Conservation (phyloP, 2,329 filamentous ascomycete species). For the Arthrobotrys entomopaga region DNA sequence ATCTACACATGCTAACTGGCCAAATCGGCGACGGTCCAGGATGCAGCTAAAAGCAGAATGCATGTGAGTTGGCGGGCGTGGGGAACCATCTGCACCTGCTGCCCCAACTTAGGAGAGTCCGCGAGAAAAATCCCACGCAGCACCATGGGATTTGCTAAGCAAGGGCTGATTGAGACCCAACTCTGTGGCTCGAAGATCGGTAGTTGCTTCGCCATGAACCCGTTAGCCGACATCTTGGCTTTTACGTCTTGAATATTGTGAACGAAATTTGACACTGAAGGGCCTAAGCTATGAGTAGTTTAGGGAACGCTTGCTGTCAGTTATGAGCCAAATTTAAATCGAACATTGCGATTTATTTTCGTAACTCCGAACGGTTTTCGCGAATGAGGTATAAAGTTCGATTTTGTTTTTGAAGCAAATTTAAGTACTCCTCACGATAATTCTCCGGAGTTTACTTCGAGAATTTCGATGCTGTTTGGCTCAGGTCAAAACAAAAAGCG, state of each 20-base stretch:
- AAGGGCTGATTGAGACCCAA: slow-evolving; percentile 17
- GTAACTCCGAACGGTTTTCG: not conserved
- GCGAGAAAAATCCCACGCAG: slow-evolving; percentile 4
- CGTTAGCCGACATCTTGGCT: slow-evolving; percentile 19
- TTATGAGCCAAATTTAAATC: slow-evolving; percentile 25
- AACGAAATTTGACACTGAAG: not conserved
- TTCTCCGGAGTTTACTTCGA: slow-evolving; percentile 44
- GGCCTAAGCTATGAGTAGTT: no score
- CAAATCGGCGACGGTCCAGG: slow-evolving; percentile 46
- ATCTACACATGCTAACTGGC: slow-evolving; percentile 54
- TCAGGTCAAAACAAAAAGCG: slow-evolving; percentile 17
- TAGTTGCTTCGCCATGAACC: slow-evolving; percentile 27
- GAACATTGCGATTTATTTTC: slow-evolving; percentile 1
- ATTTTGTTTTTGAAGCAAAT: slow-evolving; percentile 21
- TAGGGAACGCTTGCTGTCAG: no score
- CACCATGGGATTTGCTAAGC: slow-evolving; percentile 21
- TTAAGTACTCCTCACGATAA: slow-evolving; percentile 42
- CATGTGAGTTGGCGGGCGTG: slow-evolving; percentile 54
- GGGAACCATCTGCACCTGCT: slow-evolving; percentile 18
- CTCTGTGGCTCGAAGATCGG: slow-evolving; percentile 19
- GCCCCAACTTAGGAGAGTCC: slow-evolving; percentile 10
- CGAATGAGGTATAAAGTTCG: slow-evolving; percentile 30
- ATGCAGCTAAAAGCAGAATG: slow-evolving; percentile 34
- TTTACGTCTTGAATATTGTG: slow-evolving; percentile 1
- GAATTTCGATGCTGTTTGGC: slow-evolving; percentile 21